Percentiles rank a stretch among this genome's conserved stretches.
These are phyloP conservation scores for Rhodotorula sp. DNA, from an alignment of 1,284 basidiomycete genomes.

Conservation along the genomic window DNA sequence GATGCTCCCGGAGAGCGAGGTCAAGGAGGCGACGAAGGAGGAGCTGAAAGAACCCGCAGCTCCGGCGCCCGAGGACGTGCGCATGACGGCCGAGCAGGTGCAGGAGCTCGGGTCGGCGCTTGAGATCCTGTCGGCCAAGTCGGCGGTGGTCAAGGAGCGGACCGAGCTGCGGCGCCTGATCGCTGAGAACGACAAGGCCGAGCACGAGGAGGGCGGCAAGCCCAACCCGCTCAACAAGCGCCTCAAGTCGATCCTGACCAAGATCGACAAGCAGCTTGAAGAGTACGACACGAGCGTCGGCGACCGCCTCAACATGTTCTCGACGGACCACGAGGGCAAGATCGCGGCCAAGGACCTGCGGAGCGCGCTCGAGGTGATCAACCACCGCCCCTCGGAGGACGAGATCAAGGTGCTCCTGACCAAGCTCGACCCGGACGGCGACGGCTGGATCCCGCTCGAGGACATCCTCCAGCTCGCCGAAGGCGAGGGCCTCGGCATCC, in stretches of 20 bases:
- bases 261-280: conserved; percentile 89
- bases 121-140: conserved; percentile 87
- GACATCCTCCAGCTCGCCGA: conserved; percentile 52
- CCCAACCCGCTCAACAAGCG: conserved; percentile 83
- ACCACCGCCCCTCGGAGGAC: conserved; percentile 86
- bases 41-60: conserved; percentile 53
- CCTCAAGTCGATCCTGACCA: conserved; percentile 91
- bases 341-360: conserved; percentile 88
- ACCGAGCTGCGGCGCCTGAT: conserved; percentile 85
- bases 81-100: conserved; percentile 96
- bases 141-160: conserved; percentile 95
- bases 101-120: conserved; percentile 91
- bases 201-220: conserved; percentile 54
- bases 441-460: conserved; percentile 78
- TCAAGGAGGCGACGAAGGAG: conserved; percentile 68
- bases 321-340: conserved; percentile 85
- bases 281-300: conserved; percentile 86
- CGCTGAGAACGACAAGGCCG: conserved; percentile 85
- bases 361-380: conserved; percentile 88
- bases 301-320: conserved; percentile 88
- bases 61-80: conserved; percentile 62
- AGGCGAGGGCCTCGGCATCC: conserved; percentile 51
- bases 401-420: conserved; percentile 85
- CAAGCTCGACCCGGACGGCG: conserved; percentile 94
- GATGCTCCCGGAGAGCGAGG: conserved; percentile 41